Conservation (phyloP, 2,329 filamentous ascomycete genomes). For the Calonectria hawksworthii region DNA sequence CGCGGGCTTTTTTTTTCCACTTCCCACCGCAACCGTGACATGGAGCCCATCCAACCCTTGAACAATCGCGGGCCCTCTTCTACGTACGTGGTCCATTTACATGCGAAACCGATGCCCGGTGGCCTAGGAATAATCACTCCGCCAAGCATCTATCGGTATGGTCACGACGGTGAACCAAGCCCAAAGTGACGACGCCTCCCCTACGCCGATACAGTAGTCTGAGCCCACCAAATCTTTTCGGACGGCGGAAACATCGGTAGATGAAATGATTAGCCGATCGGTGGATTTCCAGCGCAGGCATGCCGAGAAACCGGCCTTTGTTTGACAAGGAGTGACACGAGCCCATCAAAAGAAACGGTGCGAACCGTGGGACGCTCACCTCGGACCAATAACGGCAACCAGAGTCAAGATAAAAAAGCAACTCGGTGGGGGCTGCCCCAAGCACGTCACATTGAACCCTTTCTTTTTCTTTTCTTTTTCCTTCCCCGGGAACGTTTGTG, state of each 20-base stretch:
- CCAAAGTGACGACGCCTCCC: background rate
- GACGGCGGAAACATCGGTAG: background rate
- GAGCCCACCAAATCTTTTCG: background rate
- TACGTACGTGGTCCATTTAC: conserved; percentile 3
- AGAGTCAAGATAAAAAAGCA: background rate
- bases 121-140: conserved; percentile 16
- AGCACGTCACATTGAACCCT: conserved; percentile 1
- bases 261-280: conserved; percentile 7
- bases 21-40: conserved; percentile 22
- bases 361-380: background rate
- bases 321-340: background rate
- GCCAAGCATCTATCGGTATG: conserved; percentile 20
- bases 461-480: background rate
- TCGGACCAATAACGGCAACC: background rate
- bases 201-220: background rate
- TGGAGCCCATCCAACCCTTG: background rate
- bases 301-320: background rate
- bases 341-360: conserved; percentile 4
- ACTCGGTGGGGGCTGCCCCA: background rate
- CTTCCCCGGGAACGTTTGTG: background rate
- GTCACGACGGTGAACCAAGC: conserved; percentile 2
- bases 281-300: background rate
- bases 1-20: background rate
- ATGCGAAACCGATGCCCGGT: background rate
- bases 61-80: background rate